These are phyloP conservation scores for Grammothele lineata DNA, from an alignment of 768 basidiomycete genomes.

Conservation along the genomic window DNA sequence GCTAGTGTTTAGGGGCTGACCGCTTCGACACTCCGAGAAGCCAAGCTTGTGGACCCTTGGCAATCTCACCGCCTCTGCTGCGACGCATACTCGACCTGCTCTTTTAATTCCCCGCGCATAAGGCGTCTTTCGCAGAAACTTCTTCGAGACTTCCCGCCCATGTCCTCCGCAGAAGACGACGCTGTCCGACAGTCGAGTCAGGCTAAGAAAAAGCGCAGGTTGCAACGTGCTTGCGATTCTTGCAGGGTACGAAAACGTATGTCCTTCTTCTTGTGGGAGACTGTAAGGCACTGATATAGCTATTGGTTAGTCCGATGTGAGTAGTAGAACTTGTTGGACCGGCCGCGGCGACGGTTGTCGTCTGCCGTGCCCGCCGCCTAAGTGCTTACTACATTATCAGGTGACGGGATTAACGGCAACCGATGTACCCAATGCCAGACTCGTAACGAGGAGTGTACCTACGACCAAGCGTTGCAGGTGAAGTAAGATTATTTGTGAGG, in stretches of 20 bases:
- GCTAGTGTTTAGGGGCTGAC: too few species aligned
- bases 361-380: background rate
- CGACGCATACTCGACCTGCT: too few species aligned
- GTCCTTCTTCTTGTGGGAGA: background rate
- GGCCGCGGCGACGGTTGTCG: too few species aligned
- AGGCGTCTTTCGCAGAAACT: too few species aligned
- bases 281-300: background rate
- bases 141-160: too few species aligned
- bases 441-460: background rate
- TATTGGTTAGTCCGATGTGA: background rate
- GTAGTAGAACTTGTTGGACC: background rate
- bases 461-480: background rate
- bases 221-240: constrained; percentile 3
- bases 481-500: too few species aligned
- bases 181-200: background rate
- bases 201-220: constrained; percentile 3
- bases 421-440: background rate
- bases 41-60: too few species aligned
- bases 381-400: too few species aligned
- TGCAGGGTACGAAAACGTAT: constrained; percentile 2
- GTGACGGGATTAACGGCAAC: background rate
- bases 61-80: too few species aligned
- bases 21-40: too few species aligned
- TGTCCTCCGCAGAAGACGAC: background rate
- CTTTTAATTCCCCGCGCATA: too few species aligned